These are phyloP conservation scores for Eucalyptus decipiens DNA, from an alignment of 345 rosid genomes.

Conservation along the genomic window DNA sequence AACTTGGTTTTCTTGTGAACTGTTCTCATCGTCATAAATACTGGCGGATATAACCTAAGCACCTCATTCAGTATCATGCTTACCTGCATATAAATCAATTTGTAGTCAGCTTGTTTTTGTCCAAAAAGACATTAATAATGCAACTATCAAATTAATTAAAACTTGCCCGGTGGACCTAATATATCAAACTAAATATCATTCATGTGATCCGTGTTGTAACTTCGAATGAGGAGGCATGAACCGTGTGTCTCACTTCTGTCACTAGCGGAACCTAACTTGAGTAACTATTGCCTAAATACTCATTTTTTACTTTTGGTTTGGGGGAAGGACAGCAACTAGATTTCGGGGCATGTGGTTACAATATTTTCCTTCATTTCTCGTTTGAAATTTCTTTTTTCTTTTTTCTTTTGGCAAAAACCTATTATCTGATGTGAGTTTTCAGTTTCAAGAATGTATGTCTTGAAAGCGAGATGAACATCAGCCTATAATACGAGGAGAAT, in stretches of 20 bases:
- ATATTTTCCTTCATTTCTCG: fast-evolving
- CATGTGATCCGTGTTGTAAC: background rate
- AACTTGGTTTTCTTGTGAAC: background rate
- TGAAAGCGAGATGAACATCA: background rate
- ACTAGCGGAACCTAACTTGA: background rate
- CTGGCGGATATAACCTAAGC: background rate
- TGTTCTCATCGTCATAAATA: background rate
- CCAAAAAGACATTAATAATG: background rate
- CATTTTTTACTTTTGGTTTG: background rate
- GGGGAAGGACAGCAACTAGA: fast-evolving
- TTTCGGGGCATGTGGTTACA: background rate
- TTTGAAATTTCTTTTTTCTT: background rate
- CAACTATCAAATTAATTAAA: background rate
- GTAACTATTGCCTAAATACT: background rate
- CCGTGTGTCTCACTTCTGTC: background rate
- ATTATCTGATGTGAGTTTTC: background rate
- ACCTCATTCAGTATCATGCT: background rate
- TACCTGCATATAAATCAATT: background rate
- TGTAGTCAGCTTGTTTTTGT: background rate
- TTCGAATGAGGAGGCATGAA: background rate
- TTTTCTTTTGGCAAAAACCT: background rate
- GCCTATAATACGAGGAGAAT: background rate
- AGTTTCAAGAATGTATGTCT: background rate
- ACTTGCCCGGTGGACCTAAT: background rate
- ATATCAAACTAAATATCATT: background rate